These are phyloP conservation scores for Xanthoconium stramineum DNA, from an alignment of 768 basidiomycete species.

Conservation along the genomic window DNA sequence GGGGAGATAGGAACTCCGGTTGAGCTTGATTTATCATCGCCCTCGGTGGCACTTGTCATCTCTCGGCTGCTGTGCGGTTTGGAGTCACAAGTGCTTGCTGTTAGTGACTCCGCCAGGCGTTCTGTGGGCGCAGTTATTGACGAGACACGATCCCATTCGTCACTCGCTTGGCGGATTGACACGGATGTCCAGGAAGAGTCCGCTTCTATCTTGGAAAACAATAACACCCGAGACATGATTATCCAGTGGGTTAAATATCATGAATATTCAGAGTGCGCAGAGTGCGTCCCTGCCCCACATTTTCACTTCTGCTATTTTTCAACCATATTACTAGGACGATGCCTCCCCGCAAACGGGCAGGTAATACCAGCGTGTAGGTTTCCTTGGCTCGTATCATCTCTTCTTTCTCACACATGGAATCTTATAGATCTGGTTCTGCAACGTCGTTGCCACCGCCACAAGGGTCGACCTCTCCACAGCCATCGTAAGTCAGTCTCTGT, in stretches of 20 bases:
- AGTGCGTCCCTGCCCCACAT: background rate
- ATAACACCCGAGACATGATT: background rate
- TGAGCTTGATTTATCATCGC: slow-evolving; percentile 2
- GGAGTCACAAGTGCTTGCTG: background rate
- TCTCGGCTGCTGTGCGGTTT: background rate
- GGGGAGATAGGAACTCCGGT: background rate
- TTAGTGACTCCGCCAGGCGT: background rate
- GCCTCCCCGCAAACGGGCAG: background rate
- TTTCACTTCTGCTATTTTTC: background rate
- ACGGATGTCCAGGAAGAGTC: background rate
- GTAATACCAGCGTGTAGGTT: background rate
- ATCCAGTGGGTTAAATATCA: slow-evolving; percentile 1
- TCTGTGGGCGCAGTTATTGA: background rate
- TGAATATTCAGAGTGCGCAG: background rate
- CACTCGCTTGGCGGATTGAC: slow-evolving; percentile 9
- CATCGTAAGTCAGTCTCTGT: background rate
- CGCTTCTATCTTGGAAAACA: background rate
- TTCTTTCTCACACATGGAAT: background rate
- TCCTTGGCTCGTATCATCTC: background rate
- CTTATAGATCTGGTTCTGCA: background rate
- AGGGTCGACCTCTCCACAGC: background rate
- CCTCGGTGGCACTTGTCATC: background rate
- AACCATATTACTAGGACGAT: background rate
- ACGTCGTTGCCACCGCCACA: background rate
- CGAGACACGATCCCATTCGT: background rate